Base-by-base conservation (phyloP, 2,329 filamentous ascomycete species). In the Xylariaceae sp. region DNA sequence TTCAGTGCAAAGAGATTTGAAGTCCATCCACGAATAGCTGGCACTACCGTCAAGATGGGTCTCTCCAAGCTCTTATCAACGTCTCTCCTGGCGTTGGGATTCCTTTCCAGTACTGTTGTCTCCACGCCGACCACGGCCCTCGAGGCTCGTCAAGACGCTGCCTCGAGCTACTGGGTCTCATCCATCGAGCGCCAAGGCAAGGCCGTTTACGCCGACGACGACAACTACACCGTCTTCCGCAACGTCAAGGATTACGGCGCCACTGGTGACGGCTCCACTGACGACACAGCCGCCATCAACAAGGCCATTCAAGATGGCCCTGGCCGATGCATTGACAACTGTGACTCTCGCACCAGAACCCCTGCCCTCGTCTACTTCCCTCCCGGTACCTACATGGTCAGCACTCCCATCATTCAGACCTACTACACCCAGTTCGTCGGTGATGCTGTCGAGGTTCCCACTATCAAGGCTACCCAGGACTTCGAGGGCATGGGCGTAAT, bases 401-500 rank as follows among this genome's bases (percentile, higher is more conserved):
- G 81, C 60, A 76, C 73, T 56, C 87, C 91, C 17, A 79, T 97
- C 51, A 67, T 89, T 38, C 85, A 89, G 62, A 85, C 84, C 65
- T 97, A 97, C 74, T 95, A 95, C 71, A 95, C 90, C 9, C 89
- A 96, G 63, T 79, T 97, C 47, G 74, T 96, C 28, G 91, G 91
- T 43, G 89, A 97, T 68, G 81, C 84, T 37, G 60, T 78, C 55
- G 72, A 77, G 48, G 65, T 83, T 12, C 89, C 91, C 0, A 83
- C 83, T 0, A 73, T 96, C 64, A 89, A 91, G 69, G 85, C 85
- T 3, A 64, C 79, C 2, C 62, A 82, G 33, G 70, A 72, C 54
- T 98, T 97, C 59, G 51, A 72, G 2, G 93, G 91, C 35, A 94
- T 96, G 71, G 90, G 86, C 33, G 78, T 97, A 39, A 85, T 98